Base-by-base conservation (phyloP, 2,329 filamentous ascomycete species). In the Pseudopyrenochaeta lycopersici region DNA sequence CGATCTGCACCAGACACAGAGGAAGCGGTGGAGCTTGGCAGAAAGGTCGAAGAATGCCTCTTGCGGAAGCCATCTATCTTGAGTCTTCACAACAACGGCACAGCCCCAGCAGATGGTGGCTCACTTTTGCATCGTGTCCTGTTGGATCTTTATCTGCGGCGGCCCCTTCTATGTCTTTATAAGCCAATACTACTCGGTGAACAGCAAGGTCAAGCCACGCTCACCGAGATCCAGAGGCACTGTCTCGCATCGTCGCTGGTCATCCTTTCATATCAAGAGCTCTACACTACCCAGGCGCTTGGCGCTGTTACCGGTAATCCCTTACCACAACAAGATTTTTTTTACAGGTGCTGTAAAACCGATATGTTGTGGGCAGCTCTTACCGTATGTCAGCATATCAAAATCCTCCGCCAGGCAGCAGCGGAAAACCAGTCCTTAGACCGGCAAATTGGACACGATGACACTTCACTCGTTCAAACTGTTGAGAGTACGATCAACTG, bases 281-380 rank as follows among this genome's bases (percentile, higher is more conserved):
- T 63, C 3, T 64, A 60, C 33, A 52, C 51, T 3, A 18, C 55
- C 4, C 39, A 44, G 17, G 18, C 49, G 6, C 52, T 63, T 7
- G 23, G 27, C 7, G 39, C 18, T 3, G 17, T 54, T 5, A 50
- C 48, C 21, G 35, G 38, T 3, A 53, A 38, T 7, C 43, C 52
- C 14, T 50, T 45, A 21, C 39, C 48, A 12, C 56, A 59, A 10
- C 52, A 64, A 61, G 63, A 71, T 30, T 58, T 70, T 10, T 75
- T 73, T 55, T 64, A 68, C 23, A 45, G 49, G 1, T 53, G 67
- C 29, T 75, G 66, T 49, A 69, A 70, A 12, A 63, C 58, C 6
- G 72, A 75, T 32, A 54, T 73, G 7, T 43, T 73, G 2, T 69
- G 62, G 58, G 67, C 70, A 2, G 72, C 71, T 5, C 54, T 75